Base-by-base conservation (phyloP, 257 asterid species). In the Linderniella brevidens region DNA sequence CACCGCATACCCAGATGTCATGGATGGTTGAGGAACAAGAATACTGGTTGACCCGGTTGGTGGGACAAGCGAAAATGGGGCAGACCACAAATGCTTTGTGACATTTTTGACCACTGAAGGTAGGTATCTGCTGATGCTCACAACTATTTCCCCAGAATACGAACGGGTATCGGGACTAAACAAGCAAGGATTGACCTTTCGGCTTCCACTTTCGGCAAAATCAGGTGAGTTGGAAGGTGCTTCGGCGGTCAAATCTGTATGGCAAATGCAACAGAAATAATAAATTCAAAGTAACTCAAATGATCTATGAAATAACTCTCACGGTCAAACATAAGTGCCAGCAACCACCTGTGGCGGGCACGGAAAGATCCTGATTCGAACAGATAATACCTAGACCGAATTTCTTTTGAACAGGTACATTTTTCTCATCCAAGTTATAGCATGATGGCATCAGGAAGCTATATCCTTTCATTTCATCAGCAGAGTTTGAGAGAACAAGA, bases 41-140 rank as follows among this genome's bases (percentile, higher is more conserved):
- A 84, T 75, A 66, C 77, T 76, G 49, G 79, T 66, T 46, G 92
- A 74, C 67, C 98, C 98, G 50, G 98, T 76, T 55, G 90, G 90
- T 4, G 98, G 98, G 57, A 78, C 87, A 56, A 88, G 80, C 13
- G 82, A 66, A 76, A 84, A 88, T 17, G 82, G 76, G 53, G 61
- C 59, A 49, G 98, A 88, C 98, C 98, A 88, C 46, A 80, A 72
- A 38, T 48, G 56, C 54, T 66, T 75, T 14, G 79, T 70, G 54
- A 62, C 53, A 57, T 61, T 69, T 54, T 68, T 78, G 48, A 58
- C 19, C 41, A 61, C 65, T 11, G 76, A 63, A 63, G 79, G 72
- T 44, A 71, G 53, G 46, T 67, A 61, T 67, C 92, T 72, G 67
- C 92, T 61, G 6, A 88, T 70, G 72, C 58, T 74, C 54, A 80